A percentile compares a stretch with the other conserved stretches of the same genome.
Conservation (phyloP, 169 alveolate genomes). For the Eimeria nieschulzi region DNA sequence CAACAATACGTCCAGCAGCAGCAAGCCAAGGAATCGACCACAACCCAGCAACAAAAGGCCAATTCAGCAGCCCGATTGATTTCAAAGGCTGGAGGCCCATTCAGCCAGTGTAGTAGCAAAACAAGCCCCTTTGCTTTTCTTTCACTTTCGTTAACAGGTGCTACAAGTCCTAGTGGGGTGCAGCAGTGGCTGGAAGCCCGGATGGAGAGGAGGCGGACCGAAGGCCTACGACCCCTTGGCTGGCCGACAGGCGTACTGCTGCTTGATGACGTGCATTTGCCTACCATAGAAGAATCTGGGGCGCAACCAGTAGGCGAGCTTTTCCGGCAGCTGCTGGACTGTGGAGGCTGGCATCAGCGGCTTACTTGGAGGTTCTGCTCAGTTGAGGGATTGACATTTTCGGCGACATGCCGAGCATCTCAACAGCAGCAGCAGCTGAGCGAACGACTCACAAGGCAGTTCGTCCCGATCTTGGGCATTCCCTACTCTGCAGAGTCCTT, state of each 20-base stretch:
- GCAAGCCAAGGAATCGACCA: slow-evolving; percentile 2
- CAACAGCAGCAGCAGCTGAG: slow-evolving; percentile 58
- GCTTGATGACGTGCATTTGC: slow-evolving; percentile 95
- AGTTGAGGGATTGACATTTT: slow-evolving; percentile 86
- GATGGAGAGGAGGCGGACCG: slow-evolving; percentile 80
- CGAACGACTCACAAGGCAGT: slow-evolving; percentile 50
- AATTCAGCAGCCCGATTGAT: background rate
- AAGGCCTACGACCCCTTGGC: slow-evolving; percentile 26
- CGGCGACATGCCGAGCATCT: slow-evolving; percentile 92
- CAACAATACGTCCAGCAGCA: slow-evolving; percentile 17
- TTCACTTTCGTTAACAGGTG: slow-evolving; percentile 92
- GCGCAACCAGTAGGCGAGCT: slow-evolving; percentile 95
- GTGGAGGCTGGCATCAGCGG: slow-evolving; percentile 93
- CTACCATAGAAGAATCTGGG: slow-evolving; percentile 93
- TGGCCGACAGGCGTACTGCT: slow-evolving; percentile 84
- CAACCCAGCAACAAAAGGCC: background rate
- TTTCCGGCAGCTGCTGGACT: slow-evolving; percentile 92
- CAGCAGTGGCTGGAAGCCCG: slow-evolving; percentile 93
- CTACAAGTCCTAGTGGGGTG: slow-evolving; percentile 91
- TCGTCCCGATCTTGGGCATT: slow-evolving; percentile 70
- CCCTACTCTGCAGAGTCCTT: slow-evolving; percentile 88
- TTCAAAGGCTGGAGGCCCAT: background rate
- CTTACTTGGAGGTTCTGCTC: slow-evolving; percentile 87
- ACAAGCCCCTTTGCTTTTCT: slow-evolving; percentile 32
- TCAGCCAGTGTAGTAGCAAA: background rate